Evolutionary conservation across 2,329 filamentous ascomycete genomes (phyloP), one percentile per base, ranked within the genome.

Genomic region (Pseudopyrenochaeta lycopersici): DNA sequence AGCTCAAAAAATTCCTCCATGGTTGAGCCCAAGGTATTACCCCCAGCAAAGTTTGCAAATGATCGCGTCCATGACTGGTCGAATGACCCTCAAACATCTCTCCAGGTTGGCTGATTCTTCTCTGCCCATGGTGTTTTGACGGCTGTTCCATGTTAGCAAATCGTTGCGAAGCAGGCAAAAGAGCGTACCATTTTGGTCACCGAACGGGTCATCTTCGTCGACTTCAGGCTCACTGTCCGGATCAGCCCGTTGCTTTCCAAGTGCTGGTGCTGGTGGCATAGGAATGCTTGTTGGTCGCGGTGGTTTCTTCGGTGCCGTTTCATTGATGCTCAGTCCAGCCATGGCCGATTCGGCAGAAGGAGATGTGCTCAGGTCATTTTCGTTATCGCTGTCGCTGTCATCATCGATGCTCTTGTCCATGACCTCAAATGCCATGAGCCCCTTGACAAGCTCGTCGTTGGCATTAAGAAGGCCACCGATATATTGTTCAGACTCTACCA

Each of bases 371-470:
- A 59, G 53, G 60, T 82, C 82, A 12, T 77, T 77, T 45, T 88
- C 82, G 12, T 77, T 77, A 46, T 88, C 86, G 57, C 85, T 88
- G 66, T 88, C 85, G 54, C 85, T 88, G 64, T 89, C 86, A 58
- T 88, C 85, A 61, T 92, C 90, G 59, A 94, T 90, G 42, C 90
- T 92, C 56, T 89, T 88, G 72, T 99, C 94, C 59, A 98, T 85
- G 65, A 97, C 91, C 76, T 98, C 94, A 70, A 92, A 99, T 0
- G 92, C 90, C 86, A 96, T 97, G 52, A 99, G 83, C 1, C 93
- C 92, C 57, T 89, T 89, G 35, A 98, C 91, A n/a, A 99, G 88
- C 76, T 96, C 91, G 67, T 99, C 95, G 68, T 99, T 98, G 60
- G 94, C 93, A 68, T 95, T 91, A 15, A 99, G 87, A 4, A 99